phyloP scores from a whole-genome alignment of 139 green algal genomes.

The Chlamydomonas eustigma region DNA sequence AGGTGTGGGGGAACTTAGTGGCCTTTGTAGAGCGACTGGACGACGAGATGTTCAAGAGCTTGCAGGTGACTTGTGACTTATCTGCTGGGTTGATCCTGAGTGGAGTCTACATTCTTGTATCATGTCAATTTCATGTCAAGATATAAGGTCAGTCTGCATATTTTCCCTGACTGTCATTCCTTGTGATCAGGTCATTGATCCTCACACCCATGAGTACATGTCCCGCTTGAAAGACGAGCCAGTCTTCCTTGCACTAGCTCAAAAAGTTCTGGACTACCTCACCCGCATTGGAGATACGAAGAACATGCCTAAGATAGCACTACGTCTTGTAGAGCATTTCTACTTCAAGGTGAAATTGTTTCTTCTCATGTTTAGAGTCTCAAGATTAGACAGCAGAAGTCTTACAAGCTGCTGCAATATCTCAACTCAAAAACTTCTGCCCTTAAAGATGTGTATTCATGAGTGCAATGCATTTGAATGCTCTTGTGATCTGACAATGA shows the following conservation, averaged over 20 bases:
- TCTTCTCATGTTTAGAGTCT: too few species aligned
- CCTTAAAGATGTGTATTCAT: too few species aligned
- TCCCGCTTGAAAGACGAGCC: slow-evolving; percentile 90
- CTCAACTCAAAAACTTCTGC: too few species aligned
- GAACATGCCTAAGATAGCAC: slow-evolving; percentile 39
- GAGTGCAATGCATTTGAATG: too few species aligned
- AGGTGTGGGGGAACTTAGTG: slow-evolving; percentile 92
- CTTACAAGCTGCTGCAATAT: too few species aligned
- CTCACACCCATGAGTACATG: slow-evolving; percentile 97
- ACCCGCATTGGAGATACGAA: slow-evolving; percentile 28
- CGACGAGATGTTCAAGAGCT: slow-evolving; percentile 96
- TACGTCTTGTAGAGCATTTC: slow-evolving; percentile 87
- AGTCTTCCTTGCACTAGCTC: slow-evolving; percentile 81
- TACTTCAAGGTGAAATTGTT: slow-evolving; percentile 88
- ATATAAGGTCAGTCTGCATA: too few species aligned
- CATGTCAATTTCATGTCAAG: neutral
- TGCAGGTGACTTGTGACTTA: slow-evolving; percentile 69
- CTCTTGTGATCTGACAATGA: too few species aligned
- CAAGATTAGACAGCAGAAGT: too few species aligned
- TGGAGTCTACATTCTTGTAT: neutral
- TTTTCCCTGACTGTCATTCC: too few species aligned
- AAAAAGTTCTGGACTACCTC: slow-evolving; percentile 68
- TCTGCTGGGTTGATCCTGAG: neutral
- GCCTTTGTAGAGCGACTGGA: slow-evolving; percentile 94
- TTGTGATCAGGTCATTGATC: slow-evolving; percentile 91